Percentiles rank a stretch among this genome's conserved stretches.
Conservation (phyloP, 2,329 filamentous ascomycete species). For the Gnomoniopsis sp. region DNA sequence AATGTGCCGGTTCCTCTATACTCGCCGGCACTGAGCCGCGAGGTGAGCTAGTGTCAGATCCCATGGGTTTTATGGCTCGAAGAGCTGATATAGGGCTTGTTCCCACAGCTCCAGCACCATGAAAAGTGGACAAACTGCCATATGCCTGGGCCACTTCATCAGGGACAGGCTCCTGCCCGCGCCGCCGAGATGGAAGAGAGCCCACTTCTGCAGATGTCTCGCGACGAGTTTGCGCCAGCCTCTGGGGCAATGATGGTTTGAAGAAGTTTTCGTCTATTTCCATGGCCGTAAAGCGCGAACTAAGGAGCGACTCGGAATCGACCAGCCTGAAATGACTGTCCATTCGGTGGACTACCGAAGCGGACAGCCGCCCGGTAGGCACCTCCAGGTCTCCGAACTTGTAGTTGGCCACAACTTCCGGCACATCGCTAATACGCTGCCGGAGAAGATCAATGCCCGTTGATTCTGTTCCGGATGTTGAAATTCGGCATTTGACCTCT, state of each 20-base stretch:
- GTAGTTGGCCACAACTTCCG: slow-evolving; percentile 69
- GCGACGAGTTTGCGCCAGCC: slow-evolving; percentile 36
- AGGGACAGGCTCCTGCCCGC: slow-evolving; percentile 34
- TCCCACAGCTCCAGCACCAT: slow-evolving; percentile 72
- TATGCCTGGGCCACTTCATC: slow-evolving; percentile 75
- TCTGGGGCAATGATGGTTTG: slow-evolving; percentile 68
- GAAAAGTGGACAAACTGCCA: slow-evolving; percentile 85
- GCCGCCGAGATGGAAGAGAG: slow-evolving; percentile 68
- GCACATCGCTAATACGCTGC: slow-evolving; percentile 64
- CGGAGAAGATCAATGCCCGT: slow-evolving; percentile 66
- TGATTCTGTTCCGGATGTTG: slow-evolving; percentile 55
- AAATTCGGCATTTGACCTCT: slow-evolving; percentile 76
- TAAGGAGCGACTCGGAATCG: slow-evolving; percentile 84
- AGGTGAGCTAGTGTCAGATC: slow-evolving; percentile 61
- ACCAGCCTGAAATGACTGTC: slow-evolving; percentile 90
- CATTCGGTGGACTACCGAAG: slow-evolving; percentile 78
- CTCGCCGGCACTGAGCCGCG: slow-evolving; percentile 47
- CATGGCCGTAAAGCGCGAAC: slow-evolving; percentile 88
- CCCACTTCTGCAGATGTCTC: slow-evolving; percentile 55
- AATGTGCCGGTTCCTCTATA: slow-evolving; percentile 46
- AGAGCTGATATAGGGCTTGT: slow-evolving; percentile 85
- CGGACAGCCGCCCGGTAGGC: slow-evolving; percentile 78
- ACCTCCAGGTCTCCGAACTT: slow-evolving; percentile 82
- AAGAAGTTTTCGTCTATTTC: slow-evolving; percentile 88
- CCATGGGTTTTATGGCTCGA: slow-evolving; percentile 60